Evolutionary conservation across 2,329 filamentous ascomycete genomes (phyloP).

Genomic region (Chalaropsis ovoidea): DNA sequence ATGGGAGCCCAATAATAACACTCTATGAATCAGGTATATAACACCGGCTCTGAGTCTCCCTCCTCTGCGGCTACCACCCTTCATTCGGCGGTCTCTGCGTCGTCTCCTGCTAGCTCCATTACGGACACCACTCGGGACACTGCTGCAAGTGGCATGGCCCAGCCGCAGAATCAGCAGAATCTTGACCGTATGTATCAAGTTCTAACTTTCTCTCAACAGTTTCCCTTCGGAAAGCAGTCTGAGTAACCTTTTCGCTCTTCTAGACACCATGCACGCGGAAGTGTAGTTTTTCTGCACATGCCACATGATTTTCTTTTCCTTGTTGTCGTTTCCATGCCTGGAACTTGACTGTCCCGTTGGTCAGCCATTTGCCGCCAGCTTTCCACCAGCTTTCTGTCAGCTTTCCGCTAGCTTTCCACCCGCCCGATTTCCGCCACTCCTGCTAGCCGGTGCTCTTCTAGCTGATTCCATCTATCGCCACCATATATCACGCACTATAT

Average conservation of each 20-base stretch:
- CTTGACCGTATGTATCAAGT: slow-evolving; percentile 21
- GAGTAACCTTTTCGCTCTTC: slow-evolving; percentile 18
- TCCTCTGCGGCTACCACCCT: slow-evolving; percentile 56
- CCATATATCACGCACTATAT: not conserved
- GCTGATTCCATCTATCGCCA: not conserved
- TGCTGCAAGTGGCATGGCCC: slow-evolving; percentile 50
- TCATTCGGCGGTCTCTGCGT: slow-evolving; percentile 37
- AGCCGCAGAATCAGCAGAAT: slow-evolving; percentile 38
- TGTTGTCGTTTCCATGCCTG: slow-evolving; percentile 35
- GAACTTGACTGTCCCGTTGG: not conserved
- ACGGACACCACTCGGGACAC: slow-evolving; percentile 54
- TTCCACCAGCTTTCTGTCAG: not conserved
- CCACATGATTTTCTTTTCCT: not conserved
- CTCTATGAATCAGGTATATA: slow-evolving; percentile 28
- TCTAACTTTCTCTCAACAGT: slow-evolving; percentile 11
- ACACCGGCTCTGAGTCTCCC: slow-evolving; percentile 58
- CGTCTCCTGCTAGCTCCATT: slow-evolving; percentile 52
- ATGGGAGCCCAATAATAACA: slow-evolving; percentile 23
- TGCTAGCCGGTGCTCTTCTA: not conserved
- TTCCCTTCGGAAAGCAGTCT: slow-evolving; percentile 3
- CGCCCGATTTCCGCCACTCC: no score
- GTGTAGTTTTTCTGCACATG: slow-evolving; percentile 9
- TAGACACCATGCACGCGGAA: slow-evolving; percentile 15
- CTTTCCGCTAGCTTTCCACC: no score
- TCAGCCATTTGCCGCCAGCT: not conserved